Percentiles rank a stretch among this genome's conserved stretches.
Conservation (phyloP, 495 filamentous ascomycete genomes). For the Podospora pseudoanserina region DNA sequence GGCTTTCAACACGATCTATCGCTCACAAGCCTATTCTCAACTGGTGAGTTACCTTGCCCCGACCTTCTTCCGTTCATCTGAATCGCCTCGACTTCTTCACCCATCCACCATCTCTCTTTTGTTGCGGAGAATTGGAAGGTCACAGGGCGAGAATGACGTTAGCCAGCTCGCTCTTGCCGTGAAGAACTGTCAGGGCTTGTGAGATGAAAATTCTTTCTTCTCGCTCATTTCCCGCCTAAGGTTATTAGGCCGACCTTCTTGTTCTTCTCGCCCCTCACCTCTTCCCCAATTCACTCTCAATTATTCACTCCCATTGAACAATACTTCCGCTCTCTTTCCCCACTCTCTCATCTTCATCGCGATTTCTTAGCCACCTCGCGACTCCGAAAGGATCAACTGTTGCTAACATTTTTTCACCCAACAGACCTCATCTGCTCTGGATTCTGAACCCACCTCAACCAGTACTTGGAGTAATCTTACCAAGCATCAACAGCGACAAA, state of each 20-base stretch:
- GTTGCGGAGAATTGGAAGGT: background rate
- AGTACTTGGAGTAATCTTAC: slow-evolving; percentile 63
- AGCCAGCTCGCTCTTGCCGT: background rate
- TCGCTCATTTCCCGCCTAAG: background rate
- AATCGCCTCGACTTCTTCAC: background rate
- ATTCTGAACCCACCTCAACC: slow-evolving; percentile 47
- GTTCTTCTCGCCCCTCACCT: background rate
- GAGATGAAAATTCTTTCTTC: background rate
- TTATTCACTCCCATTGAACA: slow-evolving; percentile 13
- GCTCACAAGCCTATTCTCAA: slow-evolving; percentile 63
- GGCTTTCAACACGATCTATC: slow-evolving; percentile 59
- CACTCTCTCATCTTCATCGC: background rate
- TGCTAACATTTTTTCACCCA: background rate
- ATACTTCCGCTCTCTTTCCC: background rate
- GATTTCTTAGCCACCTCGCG: slow-evolving; percentile 16
- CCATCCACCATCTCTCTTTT: background rate
- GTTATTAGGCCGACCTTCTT: background rate
- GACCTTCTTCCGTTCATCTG: slow-evolving; percentile 5
- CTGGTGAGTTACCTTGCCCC: slow-evolving; percentile 55
- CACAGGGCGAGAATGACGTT: background rate
- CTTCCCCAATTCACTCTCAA: slow-evolving; percentile 17
- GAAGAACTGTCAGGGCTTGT: background rate
- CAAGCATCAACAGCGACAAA: slow-evolving; percentile 80
- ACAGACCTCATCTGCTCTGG: slow-evolving; percentile 64
- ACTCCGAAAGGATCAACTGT: background rate